phyloP scores from a whole-genome alignment of 331 rosid species.

The Dryas integrifolia region DNA sequence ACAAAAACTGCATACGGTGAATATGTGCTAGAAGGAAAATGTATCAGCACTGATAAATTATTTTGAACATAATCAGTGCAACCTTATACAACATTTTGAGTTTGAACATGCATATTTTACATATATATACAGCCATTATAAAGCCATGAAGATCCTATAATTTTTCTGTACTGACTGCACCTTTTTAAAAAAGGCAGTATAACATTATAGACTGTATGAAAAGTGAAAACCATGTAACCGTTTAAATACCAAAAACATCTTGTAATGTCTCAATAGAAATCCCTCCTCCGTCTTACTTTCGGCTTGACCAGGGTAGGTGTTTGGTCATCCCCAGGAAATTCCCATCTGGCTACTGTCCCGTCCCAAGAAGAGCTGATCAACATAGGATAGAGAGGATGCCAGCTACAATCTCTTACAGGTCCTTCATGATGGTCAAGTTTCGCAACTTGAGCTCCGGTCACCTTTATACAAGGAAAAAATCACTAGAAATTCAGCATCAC shows the following conservation, averaged over 20 bases:
- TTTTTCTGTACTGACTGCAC: not conserved
- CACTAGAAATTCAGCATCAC: conserved; percentile 4
- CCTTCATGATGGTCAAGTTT: conserved; percentile 77
- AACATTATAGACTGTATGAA: not conserved
- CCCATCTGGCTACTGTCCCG: conserved; percentile 85
- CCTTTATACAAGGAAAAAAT: conserved; percentile 38
- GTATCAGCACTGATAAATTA: too few relatives aligned
- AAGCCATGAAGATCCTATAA: not conserved
- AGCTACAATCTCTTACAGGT: conserved; percentile 92
- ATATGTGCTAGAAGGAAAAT: too few relatives aligned
- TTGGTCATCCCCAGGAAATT: conserved; percentile 49
- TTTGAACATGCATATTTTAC: not conserved
- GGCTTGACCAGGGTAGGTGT: conserved; percentile 1
- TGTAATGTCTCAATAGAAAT: not conserved
- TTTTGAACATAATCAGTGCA: not conserved
- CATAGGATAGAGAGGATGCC: conserved; percentile 81
- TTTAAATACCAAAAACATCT: not conserved
- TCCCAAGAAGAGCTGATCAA: conserved; percentile 96
- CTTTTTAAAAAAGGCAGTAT: not conserved
- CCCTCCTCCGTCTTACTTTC: not conserved
- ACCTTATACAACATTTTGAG: not conserved
- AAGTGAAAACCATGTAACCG: not conserved
- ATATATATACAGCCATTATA: not conserved
- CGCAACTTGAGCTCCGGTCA: conserved; percentile 83
- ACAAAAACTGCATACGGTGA: too few relatives aligned